Conservation (phyloP, 164 flowering plant species). For the Cinnamomum micranthum region DNA sequence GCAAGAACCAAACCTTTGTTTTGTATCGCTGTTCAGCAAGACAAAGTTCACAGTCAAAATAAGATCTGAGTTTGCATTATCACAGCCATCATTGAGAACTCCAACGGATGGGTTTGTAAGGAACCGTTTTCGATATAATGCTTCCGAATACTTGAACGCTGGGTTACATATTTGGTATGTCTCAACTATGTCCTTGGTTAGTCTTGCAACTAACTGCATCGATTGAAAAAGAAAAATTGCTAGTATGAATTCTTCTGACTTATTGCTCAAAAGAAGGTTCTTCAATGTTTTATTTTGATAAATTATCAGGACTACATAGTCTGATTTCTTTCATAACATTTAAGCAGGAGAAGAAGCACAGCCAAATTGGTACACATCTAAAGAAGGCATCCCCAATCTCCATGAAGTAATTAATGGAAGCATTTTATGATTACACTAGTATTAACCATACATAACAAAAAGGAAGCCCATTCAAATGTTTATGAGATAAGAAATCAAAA, state of each 20-base stretch:
- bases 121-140: conserved; percentile 72
- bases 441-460: background rate
- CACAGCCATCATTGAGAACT: conserved; percentile 90
- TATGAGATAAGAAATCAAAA: background rate
- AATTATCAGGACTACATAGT: conserved; percentile 6
- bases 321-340: background rate
- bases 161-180: conserved; percentile 86
- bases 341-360: background rate
- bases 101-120: conserved; percentile 88
- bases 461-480: background rate
- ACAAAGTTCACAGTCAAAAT: conserved; percentile 67
- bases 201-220: conserved; percentile 72
- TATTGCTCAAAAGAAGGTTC: conserved; percentile 2
- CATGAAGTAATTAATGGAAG: background rate
- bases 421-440: background rate
- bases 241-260: background rate
- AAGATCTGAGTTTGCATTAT: conserved; percentile 93
- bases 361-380: background rate
- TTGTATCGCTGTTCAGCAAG: conserved; percentile 51
- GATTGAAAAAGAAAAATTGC: conserved; percentile 6
- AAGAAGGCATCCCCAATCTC: background rate
- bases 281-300: background rate
- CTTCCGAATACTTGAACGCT: conserved; percentile 73
- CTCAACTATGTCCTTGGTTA: conserved; percentile 87
- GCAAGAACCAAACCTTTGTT: conserved; percentile 54